Evolutionary conservation across 192 early-diverging fungal genomes (phyloP), one percentile per base, ranked within the genome.

Genomic region (Gonapodya sp.): DNA sequence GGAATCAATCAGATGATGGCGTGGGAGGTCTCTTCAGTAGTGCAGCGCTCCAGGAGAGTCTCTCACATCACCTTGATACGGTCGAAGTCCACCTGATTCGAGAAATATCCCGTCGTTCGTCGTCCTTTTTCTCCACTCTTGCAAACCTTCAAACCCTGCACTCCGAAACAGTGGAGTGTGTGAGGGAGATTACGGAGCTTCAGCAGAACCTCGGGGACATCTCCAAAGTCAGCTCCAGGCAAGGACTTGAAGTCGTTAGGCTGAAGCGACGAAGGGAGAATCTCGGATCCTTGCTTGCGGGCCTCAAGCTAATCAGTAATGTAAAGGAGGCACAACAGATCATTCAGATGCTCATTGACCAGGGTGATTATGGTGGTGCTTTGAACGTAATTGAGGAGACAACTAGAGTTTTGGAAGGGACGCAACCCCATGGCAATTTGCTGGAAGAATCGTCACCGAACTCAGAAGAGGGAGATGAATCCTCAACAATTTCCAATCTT

Each of bases 101-200:
- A 73, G 98, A 99, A 83, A 99, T 99, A 64, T 96, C 96, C 35
- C 89, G 92, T 31, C 87, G 97, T 32, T 96, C 95, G n/a, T 90
- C 93, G 2, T 96, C 97, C 0, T 99, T 99, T 82, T 99, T 99
- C 84, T 92, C 93, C 35, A 97, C 98, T 0, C 86, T 99, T 8
- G 92, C 93, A 1, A 98, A 96, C 80, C 87, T 99, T 36, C 94
- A 98, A 85, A 93, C 93, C 16, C 86, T 99, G 37, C 95, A 99
- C 84, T 89, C 92, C 0, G 96, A 99, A 82, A 98, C 96, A 0
- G 86, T 94, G 73, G 87, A 92, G 18, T 98, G 97, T 82, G 93
- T 99, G 2, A 86, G 87, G 0, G 92, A 99, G 81, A 98, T 99
- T 35, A 87, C 95, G 79, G 88, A 85, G 0, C 87, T 98, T 74